phyloP scores from a whole-genome alignment of 495 filamentous ascomycete species.

The Penicillium crystallinum region DNA sequence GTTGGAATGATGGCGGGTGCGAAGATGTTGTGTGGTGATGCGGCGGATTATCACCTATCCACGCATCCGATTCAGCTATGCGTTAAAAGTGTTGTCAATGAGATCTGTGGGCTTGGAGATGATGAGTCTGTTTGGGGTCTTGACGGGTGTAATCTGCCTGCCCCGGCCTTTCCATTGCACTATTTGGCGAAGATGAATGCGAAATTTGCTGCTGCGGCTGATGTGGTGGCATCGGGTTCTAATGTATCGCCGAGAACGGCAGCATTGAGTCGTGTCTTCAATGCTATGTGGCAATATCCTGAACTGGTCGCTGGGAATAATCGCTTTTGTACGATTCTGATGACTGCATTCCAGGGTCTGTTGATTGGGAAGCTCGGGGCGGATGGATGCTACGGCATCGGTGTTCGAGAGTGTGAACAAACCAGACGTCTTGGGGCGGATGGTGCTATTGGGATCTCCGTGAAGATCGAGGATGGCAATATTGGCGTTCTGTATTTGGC shows the following conservation, averaged over 20 bases:
- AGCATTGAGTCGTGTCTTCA: constrained; percentile 22
- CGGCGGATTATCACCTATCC: constrained; percentile 27
- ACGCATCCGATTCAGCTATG: constrained; percentile 25
- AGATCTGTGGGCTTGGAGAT: constrained; percentile 16
- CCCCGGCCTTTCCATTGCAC: constrained; percentile 28
- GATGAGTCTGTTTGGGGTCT: constrained; percentile 26
- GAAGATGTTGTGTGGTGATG: constrained; percentile 23
- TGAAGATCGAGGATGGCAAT: constrained; percentile 41
- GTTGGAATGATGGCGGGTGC: constrained; percentile 36
- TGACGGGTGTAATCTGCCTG: constrained; percentile 38
- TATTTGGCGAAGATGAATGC: constrained; percentile 25
- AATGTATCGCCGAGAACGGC: background rate
- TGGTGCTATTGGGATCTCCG: constrained; percentile 31
- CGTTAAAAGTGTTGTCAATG: constrained; percentile 25
- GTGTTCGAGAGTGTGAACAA: constrained; percentile 23
- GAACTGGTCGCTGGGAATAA: constrained; percentile 32
- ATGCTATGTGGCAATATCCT: constrained; percentile 31
- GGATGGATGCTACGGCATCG: constrained; percentile 37
- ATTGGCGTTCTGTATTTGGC: constrained; percentile 30
- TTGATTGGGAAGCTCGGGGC: constrained; percentile 37
- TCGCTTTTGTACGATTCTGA: constrained; percentile 36
- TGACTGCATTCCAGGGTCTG: constrained; percentile 20
- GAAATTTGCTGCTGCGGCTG: constrained; percentile 20
- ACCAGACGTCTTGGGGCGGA: constrained; percentile 25
- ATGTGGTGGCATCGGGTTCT: background rate